Evolutionary conservation across 495 filamentous ascomycete genomes (phyloP).

Genomic region (Friedmanniomyces simplex): DNA sequence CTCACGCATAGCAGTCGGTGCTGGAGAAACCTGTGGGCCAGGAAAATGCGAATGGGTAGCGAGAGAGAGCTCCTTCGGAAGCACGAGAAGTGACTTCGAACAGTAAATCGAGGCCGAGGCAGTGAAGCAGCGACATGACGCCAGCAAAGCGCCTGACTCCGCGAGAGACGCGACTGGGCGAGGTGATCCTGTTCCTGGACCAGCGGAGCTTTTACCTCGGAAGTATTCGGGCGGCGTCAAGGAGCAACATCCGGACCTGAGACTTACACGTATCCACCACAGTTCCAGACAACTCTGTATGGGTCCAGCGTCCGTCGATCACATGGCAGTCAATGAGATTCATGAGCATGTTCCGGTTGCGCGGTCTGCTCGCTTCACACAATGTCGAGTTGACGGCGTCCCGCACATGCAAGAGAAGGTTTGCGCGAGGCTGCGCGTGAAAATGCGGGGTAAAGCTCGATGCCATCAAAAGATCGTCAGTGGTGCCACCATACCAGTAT

Average conservation of each 20-base stretch:
- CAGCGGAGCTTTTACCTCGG: conserved; percentile 21
- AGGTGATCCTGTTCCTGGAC: conserved; percentile 16
- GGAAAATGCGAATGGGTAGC: too few relatives aligned
- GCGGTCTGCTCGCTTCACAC: too few relatives aligned
- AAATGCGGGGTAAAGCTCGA: conserved; percentile 1
- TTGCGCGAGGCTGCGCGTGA: neutral
- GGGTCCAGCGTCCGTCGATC: too few relatives aligned
- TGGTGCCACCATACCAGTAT: too few relatives aligned
- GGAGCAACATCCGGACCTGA: too few relatives aligned
- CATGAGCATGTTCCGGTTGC: too few relatives aligned
- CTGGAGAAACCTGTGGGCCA: too few relatives aligned
- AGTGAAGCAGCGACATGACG: neutral
- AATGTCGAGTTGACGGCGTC: neutral
- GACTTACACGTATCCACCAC: too few relatives aligned
- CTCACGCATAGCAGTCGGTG: too few relatives aligned
- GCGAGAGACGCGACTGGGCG: conserved; percentile 7
- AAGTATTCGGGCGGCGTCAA: conserved; percentile 3
- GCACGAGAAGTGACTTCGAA: neutral
- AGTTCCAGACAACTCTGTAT: too few relatives aligned
- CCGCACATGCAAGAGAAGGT: neutral
- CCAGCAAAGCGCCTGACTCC: neutral
- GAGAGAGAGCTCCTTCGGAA: neutral
- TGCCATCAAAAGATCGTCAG: neutral
- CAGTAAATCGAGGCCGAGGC: neutral
- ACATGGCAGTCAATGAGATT: too few relatives aligned